Evolutionary conservation across 306 rosid species (phyloP).

Genomic region (Dalbergia oliveri): DNA sequence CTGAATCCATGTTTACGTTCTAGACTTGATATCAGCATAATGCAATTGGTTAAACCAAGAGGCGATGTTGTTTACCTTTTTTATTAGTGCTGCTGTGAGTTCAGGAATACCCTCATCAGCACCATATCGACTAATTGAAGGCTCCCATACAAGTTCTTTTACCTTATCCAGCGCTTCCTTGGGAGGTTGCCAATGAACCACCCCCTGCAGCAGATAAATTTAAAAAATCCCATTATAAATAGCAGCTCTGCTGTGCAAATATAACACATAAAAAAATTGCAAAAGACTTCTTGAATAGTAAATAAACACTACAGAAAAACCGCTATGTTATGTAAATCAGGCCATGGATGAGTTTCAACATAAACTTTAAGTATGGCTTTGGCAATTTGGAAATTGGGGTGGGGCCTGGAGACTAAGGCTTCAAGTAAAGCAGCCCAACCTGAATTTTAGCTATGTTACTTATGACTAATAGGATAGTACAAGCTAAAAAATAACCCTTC

Average conservation of each 20-base stretch:
- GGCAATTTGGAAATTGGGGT: background rate
- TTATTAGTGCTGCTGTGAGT: conserved; percentile 74
- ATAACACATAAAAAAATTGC: background rate
- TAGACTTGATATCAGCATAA: background rate
- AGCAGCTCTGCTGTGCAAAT: background rate
- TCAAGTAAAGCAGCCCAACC: background rate
- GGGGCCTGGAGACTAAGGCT: background rate
- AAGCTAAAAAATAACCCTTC: too few species aligned
- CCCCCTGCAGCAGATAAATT: conserved; percentile 68
- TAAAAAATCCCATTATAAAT: conserved; percentile 26
- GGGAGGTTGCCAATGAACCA: conserved; percentile 97
- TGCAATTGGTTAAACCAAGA: background rate
- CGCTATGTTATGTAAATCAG: background rate
- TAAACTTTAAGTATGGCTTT: background rate
- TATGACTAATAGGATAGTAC: too few species aligned
- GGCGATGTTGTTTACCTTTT: conserved; percentile 62
- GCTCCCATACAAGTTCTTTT: conserved; percentile 82
- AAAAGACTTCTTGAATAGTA: background rate
- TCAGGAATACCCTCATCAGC: conserved; percentile 92
- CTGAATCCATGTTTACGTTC: conserved; percentile 1
- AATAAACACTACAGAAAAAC: background rate
- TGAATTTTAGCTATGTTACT: background rate
- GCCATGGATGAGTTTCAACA: background rate
- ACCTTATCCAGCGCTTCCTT: conserved; percentile 82
- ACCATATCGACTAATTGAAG: conserved; percentile 88